phyloP scores from a whole-genome alignment of 139 green algal genomes.

The Klebsormidium nitens region DNA sequence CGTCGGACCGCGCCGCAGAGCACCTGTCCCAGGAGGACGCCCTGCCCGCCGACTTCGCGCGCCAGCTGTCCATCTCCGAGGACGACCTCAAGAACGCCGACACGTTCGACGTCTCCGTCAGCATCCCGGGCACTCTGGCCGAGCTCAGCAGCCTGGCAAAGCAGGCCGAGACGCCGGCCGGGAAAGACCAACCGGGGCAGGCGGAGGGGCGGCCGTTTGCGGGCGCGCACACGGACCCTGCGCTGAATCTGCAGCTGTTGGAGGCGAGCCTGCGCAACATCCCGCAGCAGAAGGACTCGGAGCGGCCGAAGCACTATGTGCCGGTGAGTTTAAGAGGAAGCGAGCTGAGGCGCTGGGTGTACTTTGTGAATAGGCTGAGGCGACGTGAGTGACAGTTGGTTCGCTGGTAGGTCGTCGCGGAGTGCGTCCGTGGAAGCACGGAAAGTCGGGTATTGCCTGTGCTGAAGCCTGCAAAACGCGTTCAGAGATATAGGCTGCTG shows the following conservation, averaged over 20 bases:
- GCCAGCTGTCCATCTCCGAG: slow-evolving; percentile 17
- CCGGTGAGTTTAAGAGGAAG: slow-evolving; percentile 16
- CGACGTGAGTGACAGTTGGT: too few species aligned
- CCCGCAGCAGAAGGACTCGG: slow-evolving; percentile 22
- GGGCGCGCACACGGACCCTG: slow-evolving; percentile 1
- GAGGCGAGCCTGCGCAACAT: slow-evolving; percentile 30
- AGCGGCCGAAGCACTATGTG: slow-evolving; percentile 17
- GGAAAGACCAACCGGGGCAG: background rate
- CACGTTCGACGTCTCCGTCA: background rate
- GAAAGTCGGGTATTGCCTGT: too few species aligned
- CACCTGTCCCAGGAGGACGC: too few species aligned
- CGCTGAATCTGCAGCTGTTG: slow-evolving; percentile 26
- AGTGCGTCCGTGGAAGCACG: too few species aligned
- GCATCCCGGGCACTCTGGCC: background rate
- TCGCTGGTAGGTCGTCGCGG: too few species aligned
- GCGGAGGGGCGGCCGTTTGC: background rate
- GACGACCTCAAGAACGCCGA: background rate
- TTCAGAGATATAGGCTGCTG: too few species aligned
- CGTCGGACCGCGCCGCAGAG: too few species aligned
- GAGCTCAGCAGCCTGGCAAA: background rate
- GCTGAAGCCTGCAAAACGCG: too few species aligned
- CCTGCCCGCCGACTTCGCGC: too few species aligned
- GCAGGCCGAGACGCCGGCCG: background rate
- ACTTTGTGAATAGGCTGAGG: too few species aligned
- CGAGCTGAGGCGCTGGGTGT: too few species aligned